Evolutionary conservation across 805 yeast genomes (phyloP), one percentile per base, ranked within the genome.

Genomic region (Metschnikowia santaceciliae): DNA sequence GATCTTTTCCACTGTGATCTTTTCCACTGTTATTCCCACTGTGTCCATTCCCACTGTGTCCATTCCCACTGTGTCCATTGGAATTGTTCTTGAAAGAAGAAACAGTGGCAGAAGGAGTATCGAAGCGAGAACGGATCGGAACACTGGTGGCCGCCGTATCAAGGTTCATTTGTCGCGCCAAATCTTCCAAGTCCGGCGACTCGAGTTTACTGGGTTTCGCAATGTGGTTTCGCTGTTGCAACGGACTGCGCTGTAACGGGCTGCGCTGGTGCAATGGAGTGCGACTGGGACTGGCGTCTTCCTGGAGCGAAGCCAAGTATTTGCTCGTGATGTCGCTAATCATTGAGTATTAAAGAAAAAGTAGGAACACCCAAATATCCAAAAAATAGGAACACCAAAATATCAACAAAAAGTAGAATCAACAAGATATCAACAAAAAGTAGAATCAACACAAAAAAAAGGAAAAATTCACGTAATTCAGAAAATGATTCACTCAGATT

Each of bases 71-170:
- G 19, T 57, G 56, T 11, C 41, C 43, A n/a, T 30, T 20, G 32
- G 60, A 59, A 1, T 74, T 68, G 15, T 67, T 60, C 51, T 72
- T 73, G 59, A 74, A 74, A 4, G 75, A 66, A 2, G 74, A 68
- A 3, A 74, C 71, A 0, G 77, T 74, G 1, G 72, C 77, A 11
- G 76, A 71, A 2, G 75, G 74, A 0, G 75, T 62, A 47, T 72
- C 76, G 50, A 68, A 74, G 37, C 65, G 62, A 0, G 70, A 56
- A 38, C 71, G 60, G 14, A 71, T 56, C 19, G 69, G 53, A 5
- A 62, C 66, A 4, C 66, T 59, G 32, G 54, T 11, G 1, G 64
- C 55, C 2, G 67, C 55, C 2, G 67, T 58, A 15, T 62, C 62
- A 17, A 69, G 54, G 47, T 69, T 63, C 53, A 74, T 58, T 55